phyloP scores from a whole-genome alignment of 768 basidiomycete species.

The Rossbeevera mucosa region DNA sequence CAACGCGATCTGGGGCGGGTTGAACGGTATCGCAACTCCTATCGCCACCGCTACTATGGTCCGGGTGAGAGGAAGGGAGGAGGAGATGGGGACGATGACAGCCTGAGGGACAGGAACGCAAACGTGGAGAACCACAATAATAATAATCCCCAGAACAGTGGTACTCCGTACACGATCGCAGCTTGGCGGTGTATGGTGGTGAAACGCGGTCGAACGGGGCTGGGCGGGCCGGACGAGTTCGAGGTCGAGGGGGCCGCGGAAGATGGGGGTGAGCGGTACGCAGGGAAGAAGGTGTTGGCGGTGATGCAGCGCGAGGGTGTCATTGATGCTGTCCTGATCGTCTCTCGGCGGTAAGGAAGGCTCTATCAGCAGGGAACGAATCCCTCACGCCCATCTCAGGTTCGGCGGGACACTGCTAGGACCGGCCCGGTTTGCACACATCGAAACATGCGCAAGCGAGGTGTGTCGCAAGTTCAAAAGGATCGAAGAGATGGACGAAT shows the following conservation, averaged over 20 bases:
- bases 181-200: slow-evolving; percentile 79
- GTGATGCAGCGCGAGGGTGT: slow-evolving; percentile 67
- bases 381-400: slow-evolving; percentile 37
- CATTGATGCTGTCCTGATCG: slow-evolving; percentile 75
- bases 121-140: background rate
- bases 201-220: slow-evolving; percentile 58
- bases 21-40: background rate
- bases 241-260: slow-evolving; percentile 55
- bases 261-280: slow-evolving; percentile 79
- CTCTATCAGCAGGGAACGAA: background rate
- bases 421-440: slow-evolving; percentile 69
- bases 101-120: background rate
- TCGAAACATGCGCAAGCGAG: slow-evolving; percentile 70
- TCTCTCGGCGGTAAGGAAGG: slow-evolving; percentile 70
- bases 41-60: background rate
- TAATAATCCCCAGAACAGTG: background rate
- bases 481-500: slow-evolving; percentile 64
- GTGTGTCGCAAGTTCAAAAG: slow-evolving; percentile 67
- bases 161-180: slow-evolving; percentile 56
- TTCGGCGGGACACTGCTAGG: slow-evolving; percentile 81
- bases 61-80: background rate
- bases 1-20: background rate
- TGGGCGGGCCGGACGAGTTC: slow-evolving; percentile 74
- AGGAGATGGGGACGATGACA: background rate
- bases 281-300: slow-evolving; percentile 55